Evolutionary conservation across 345 rosid species (phyloP).

Genomic region (Euphorbia peplus): DNA sequence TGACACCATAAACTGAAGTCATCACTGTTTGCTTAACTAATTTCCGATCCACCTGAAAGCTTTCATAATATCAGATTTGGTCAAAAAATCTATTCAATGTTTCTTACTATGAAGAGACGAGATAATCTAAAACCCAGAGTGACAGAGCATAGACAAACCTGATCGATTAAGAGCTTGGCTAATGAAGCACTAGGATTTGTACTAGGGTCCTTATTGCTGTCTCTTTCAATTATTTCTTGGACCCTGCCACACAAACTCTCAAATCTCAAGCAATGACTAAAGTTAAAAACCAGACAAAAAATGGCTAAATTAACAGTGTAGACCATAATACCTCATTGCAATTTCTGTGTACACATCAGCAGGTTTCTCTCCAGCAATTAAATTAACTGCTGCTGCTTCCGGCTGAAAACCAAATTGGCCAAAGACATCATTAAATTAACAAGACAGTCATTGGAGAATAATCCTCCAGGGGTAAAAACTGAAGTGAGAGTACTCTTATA

Average conservation of each 20-base stretch:
- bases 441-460: not conserved
- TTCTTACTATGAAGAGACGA: not conserved
- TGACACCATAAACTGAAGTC: constrained; percentile 99
- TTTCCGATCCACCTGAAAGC: constrained; percentile 86
- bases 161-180: constrained; percentile 75
- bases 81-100: constrained; percentile 4
- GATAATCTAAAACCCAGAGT: constrained; percentile 2
- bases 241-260: constrained; percentile 49
- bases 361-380: constrained; percentile 75
- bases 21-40: constrained; percentile 95
- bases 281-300: not conserved
- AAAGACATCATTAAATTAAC: constrained; percentile 11
- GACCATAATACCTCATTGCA: constrained; percentile 68
- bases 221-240: constrained; percentile 77
- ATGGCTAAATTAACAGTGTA: not conserved
- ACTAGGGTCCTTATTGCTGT: constrained; percentile 73
- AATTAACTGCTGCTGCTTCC: constrained; percentile 96
- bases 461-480: not conserved
- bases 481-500: not conserved
- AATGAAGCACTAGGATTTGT: constrained; percentile 63
- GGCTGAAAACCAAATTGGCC: constrained; percentile 43
- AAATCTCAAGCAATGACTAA: constrained; percentile 9
- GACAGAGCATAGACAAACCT: constrained; percentile 45
- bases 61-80: constrained; percentile 21
- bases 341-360: constrained; percentile 97